Evolutionary conservation across 192 early-diverging fungal species (phyloP), one percentile per base, ranked within the genome.

Genomic region (Phycomyces blakesleeanus): DNA sequence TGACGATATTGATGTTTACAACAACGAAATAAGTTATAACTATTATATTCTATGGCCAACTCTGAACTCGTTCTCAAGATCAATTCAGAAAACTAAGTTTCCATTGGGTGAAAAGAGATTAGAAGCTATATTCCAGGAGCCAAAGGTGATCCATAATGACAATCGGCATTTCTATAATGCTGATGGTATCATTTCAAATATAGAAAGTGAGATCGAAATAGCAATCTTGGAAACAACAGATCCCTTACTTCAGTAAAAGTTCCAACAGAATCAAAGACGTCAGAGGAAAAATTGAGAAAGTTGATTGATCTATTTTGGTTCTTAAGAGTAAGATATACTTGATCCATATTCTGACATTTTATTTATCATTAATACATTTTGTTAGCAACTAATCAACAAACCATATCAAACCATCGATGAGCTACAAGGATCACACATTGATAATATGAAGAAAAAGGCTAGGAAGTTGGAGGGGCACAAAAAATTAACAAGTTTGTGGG

Each of bases 281-380:
- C 55, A 40, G 55, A 57, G 34, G 55, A 57, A 57, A 57, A 57
- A 41, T 57, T 57, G 34, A 57, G 55, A 57, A 57, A 57, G 8
- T 40, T 57, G 55, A 57, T 57, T 57, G 37, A 57, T 57, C 37
- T 57, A 57, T 57, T 57, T 57, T 57, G 38, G 55, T 57, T 57
- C 55, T 57, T 57, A 22, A 57, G 55, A 40, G 55, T 57, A 57
- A 57, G 55, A 57, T 57, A 57, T 57, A 57, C 38, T 57, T 41
- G 55, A 40, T 57, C 55, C 38, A 41, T 57, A 57, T 57, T 57
- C 39, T 57, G 38, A 41, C 55, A 57, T 40, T 57, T 57, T 57
- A 57, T 57, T 57, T 57, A 57, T 41, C 38, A 42, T 41, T 57
- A 57, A 57, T 57, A 40, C 55, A 29, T 41, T 22, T 57, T 57